A percentile compares a stretch with the other conserved stretches of the same genome.
Evolutionary conservation across 106 monocot genomes (phyloP).

Genomic region (Acorus calamus): DNA sequence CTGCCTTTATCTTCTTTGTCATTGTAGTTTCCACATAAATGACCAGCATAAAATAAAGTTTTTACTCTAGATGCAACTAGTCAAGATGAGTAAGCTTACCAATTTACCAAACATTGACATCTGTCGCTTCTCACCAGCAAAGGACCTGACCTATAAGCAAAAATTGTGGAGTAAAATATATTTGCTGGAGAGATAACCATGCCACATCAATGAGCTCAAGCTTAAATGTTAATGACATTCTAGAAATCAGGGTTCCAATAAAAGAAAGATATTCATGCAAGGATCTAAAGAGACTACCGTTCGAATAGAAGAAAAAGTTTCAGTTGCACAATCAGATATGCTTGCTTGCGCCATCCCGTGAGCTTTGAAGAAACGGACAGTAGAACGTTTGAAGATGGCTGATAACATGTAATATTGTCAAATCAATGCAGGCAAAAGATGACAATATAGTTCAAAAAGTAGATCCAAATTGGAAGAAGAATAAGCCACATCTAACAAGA

Average conservation of each 20-base stretch:
- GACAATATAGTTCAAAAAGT: too few relatives aligned
- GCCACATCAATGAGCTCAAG: too few relatives aligned
- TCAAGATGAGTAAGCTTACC: constrained; percentile 31
- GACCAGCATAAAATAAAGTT: too few relatives aligned
- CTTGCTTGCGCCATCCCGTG: constrained; percentile 83
- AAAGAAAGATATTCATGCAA: not conserved
- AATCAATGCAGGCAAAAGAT: too few relatives aligned
- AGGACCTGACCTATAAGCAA: constrained; percentile 69
- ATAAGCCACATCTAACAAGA: too few relatives aligned
- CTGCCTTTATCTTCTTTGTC: too few relatives aligned
- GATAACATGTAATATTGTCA: not conserved
- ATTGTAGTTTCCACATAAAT: too few relatives aligned
- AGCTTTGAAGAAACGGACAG: constrained; percentile 77
- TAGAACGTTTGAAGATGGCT: constrained; percentile 95
- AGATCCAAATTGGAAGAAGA: too few relatives aligned
- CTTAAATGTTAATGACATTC: too few relatives aligned
- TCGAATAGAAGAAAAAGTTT: constrained; percentile 96
- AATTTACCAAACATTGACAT: constrained; percentile 73
- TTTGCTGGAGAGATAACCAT: not conserved
- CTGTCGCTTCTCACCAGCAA: constrained; percentile 91
- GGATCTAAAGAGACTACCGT: constrained; percentile 30
- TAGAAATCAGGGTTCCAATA: not conserved
- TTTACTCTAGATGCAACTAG: too few relatives aligned
- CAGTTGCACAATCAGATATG: constrained; percentile 86
- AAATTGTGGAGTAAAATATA: not conserved